Percentiles rank a stretch among this genome's conserved stretches.
Evolutionary conservation across 345 rosid genomes (phyloP).

Genomic region (Crucihimalaya himalaica): DNA sequence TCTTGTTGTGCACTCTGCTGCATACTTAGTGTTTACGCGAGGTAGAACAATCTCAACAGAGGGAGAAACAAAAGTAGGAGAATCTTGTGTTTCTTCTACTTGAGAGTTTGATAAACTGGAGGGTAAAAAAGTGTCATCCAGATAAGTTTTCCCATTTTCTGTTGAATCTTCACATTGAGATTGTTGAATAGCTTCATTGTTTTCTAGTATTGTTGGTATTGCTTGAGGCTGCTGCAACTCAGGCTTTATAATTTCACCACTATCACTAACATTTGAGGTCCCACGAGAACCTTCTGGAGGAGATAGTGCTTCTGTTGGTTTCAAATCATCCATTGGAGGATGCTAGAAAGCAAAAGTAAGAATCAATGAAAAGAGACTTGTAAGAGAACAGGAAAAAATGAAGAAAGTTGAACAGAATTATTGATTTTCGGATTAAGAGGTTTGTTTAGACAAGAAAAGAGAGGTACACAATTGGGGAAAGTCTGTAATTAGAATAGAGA

Average conservation of each 20-base stretch:
- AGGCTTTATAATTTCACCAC: conserved; percentile 18
- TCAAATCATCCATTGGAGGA: conserved; percentile 54
- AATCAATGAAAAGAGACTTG: conserved; percentile 12
- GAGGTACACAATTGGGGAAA: conserved; percentile 28
- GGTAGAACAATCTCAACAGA: conserved; percentile 42
- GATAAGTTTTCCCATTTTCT: conserved; percentile 29
- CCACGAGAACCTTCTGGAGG: conserved; percentile 36
- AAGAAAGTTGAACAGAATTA: not conserved
- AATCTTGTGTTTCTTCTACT: conserved; percentile 23
- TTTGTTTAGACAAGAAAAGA: conserved; percentile 24
- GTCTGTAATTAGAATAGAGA: conserved; percentile 26
- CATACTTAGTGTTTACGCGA: conserved; percentile 37
- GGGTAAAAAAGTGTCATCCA: conserved; percentile 38
- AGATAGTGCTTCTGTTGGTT: conserved; percentile 32
- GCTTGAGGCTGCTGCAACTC: conserved; percentile 33
- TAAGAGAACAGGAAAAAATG: conserved; percentile 11
- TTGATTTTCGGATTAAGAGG: conserved; percentile 15
- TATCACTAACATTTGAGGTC: conserved; percentile 23
- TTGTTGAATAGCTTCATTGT: conserved; percentile 21
- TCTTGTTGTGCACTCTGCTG: conserved; percentile 33
- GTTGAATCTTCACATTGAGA: conserved; percentile 15
- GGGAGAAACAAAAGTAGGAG: conserved; percentile 10
- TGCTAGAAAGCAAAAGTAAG: conserved; percentile 7
- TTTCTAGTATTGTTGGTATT: conserved; percentile 5
- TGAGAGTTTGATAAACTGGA: conserved; percentile 25